Evolutionary conservation across 257 asterid genomes (phyloP), one percentile per base, ranked within the genome.

Genomic region (Solanum chilense): DNA sequence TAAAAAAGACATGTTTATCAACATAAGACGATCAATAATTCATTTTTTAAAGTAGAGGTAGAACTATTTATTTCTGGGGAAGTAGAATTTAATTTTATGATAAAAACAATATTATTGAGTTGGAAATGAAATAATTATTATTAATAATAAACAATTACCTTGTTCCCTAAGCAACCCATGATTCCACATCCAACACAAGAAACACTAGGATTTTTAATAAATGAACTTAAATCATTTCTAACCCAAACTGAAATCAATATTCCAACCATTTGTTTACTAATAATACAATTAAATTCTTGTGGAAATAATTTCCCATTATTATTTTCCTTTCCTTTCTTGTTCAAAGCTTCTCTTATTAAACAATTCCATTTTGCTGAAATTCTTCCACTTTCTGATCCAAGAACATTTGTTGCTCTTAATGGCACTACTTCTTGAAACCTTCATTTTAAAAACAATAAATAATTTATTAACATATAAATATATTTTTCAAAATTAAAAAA

Each of bases 401-500:
- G 87, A 66, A 94, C 92, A 29, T 88, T 92, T 42, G 87, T 90
- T 7, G 93, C 92, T 80, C 41, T 90, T n/a, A 94, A 85, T 11
- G 97, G 94, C 87, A 94, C 97, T 37, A 92, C 94, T 94, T 94
- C 97, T 90, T 94, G 97, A 89, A 94, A 94, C 89, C 97, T 52
- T 52, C n/a, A 52, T 52, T 52, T 52, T 92, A 56, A 10, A 41
- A 52, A 42, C 7, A 23, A 39, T 33, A 33, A 42, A 2, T 1
- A n/a, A n/a, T 5, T 41, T 7, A 41, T 37, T 37, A 16, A 16
- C 10, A 52, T 81, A 31, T 37, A 11, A 37, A 52, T 18, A 15
- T 49, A 4, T 7, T 82, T 29, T 20, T 82, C 29, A 29, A 82
- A 82, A 10, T 47, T 3, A 23, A 69, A 58, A 41, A 35, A 0